Base-by-base conservation (phyloP, 2,329 filamentous ascomycete species). In the Pseudogymnoascus sp. region DNA sequence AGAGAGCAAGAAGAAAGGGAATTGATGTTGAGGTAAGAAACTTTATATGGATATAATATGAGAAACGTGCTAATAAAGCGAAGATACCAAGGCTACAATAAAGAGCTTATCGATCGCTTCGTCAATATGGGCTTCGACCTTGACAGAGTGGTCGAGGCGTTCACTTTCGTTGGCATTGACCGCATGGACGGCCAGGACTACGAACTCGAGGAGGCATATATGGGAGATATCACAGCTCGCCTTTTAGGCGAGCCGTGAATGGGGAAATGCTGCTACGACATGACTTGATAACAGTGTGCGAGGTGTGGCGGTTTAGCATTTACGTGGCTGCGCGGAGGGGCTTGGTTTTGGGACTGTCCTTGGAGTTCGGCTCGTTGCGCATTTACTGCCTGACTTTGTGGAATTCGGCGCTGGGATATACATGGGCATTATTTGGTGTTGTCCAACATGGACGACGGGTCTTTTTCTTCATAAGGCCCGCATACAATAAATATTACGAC, bases 91-190 rank as follows among this genome's bases (percentile, higher is more conserved):
- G 93, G 94, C 2, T 97, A 96, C 75, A 92, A 91, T 75, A 88
- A 87, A 69, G 82, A 88, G 33, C 80, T 97, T 39, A 84, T 97
- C 65, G 86, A 94, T 69, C 83, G 88, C 4, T 97, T 97, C 68
- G 85, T 89, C 14, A 83, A 79, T 68, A 97, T 97, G 93, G 93
- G 93, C 9, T 97, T 97, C 68, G 86, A 91, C 61, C 82, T 96
- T 1, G 89, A 92, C 57, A 81, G 83, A n/a, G 91, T 97, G 1
- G 91, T 97, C 0, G 82, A 88, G 8, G 90, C 91, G 0, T 96
- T 97, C 69, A 81, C 87, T 59, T 89, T 82, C 63, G 86, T 94
- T 6, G 89, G 90, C 5, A 92, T 96, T 66, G 89, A 93, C 64
- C 83, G 83, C 15, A 90, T 88, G 67, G 82, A 81, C 25, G 91